phyloP scores from a whole-genome alignment of 2,329 filamentous ascomycete genomes.

The Verticillium alfalfae region DNA sequence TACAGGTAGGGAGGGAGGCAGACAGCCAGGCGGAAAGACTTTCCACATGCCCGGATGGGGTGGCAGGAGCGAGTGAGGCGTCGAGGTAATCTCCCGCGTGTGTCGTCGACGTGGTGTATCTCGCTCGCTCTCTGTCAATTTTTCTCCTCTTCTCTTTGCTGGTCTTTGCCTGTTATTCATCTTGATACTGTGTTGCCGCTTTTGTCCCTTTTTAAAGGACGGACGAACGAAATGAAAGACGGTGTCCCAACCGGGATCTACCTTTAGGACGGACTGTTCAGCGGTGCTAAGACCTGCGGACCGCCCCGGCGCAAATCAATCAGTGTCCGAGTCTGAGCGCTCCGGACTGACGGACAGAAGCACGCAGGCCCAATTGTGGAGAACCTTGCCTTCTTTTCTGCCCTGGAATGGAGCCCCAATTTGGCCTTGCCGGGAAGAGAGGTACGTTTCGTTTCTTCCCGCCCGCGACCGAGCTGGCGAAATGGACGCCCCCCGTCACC shows the following conservation, averaged over 20 bases:
- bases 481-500: neutral
- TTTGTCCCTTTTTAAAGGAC: too few species aligned
- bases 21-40: neutral
- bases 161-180: too few species aligned
- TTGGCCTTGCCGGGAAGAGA: constrained; percentile 1
- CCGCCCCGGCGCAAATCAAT: constrained; percentile 9
- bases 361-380: constrained; percentile 31
- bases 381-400: neutral
- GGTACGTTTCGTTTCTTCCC: neutral
- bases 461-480: neutral
- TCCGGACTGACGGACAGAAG: constrained; percentile 16
- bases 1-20: neutral
- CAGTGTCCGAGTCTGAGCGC: constrained; percentile 9
- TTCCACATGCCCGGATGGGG: neutral
- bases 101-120: neutral
- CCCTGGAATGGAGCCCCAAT: constrained; percentile 3
- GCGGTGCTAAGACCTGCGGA: neutral
- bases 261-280: neutral
- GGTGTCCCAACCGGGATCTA: neutral
- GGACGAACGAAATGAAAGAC: neutral
- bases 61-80: neutral
- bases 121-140: neutral
- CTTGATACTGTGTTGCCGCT: too few species aligned
- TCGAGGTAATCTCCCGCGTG: neutral
- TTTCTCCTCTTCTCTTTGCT: neutral